Conservation (phyloP, 495 filamentous ascomycete genomes). For the Pyrenopolyporus hunteri region DNA sequence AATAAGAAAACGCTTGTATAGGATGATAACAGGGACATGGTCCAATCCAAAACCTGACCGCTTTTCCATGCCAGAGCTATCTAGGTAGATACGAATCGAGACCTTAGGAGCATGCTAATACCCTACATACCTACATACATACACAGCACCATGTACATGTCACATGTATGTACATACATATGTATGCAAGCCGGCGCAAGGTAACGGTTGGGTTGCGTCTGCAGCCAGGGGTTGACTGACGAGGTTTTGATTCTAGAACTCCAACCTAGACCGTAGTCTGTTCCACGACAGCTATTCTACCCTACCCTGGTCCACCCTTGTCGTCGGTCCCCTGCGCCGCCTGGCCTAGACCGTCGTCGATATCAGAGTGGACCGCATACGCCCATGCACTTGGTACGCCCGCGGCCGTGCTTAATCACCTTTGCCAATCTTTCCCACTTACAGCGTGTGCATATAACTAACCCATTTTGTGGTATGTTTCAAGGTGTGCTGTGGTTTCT, state of each 20-base stretch:
- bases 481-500: too few species aligned
- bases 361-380: slow-evolving; percentile 10
- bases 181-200: slow-evolving; percentile 28
- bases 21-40: not conserved
- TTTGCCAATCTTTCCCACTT: too few species aligned
- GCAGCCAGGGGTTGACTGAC: slow-evolving; percentile 23
- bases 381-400: not conserved
- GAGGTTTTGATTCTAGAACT: slow-evolving; percentile 30
- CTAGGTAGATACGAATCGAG: slow-evolving; percentile 10
- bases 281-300: slow-evolving; percentile 36
- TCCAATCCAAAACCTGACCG: slow-evolving; percentile 12
- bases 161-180: slow-evolving; percentile 6
- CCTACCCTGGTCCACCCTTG: slow-evolving; percentile 31
- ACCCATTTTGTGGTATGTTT: too few species aligned
- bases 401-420: too few species aligned
- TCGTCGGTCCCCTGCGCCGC: slow-evolving; percentile 33
- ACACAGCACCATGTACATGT: slow-evolving; percentile 1
- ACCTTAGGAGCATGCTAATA: slow-evolving; percentile 7
- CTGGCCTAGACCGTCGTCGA: slow-evolving; percentile 31
- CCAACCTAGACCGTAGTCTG: slow-evolving; percentile 35
- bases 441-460: too few species aligned
- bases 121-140: slow-evolving; percentile 13
- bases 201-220: slow-evolving; percentile 29
- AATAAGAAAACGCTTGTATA: too few species aligned
- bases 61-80: not conserved